Conservation (phyloP, 192 early-diverging fungal genomes). For the Chytriomyces sp. region DNA sequence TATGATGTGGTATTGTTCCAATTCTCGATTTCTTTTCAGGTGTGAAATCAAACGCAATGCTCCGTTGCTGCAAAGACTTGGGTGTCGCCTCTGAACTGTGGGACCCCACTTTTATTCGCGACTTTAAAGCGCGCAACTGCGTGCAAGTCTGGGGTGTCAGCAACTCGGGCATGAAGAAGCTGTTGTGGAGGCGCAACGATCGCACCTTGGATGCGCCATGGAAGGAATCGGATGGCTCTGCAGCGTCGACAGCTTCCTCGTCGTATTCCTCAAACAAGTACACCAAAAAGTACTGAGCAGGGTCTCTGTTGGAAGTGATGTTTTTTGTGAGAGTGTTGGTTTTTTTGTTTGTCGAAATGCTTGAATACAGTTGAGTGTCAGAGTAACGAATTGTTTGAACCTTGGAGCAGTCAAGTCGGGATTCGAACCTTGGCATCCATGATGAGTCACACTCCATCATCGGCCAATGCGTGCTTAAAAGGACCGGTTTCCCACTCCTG, state of each 20-base stretch:
- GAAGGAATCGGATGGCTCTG: conserved; percentile 39
- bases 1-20: conserved; percentile 6
- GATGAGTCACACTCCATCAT: neutral
- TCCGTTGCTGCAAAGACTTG: conserved; percentile 97
- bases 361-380: no score
- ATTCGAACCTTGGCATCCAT: neutral
- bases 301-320: no score
- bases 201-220: conserved; percentile 69
- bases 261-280: neutral
- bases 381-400: neutral
- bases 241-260: neutral
- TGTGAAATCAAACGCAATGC: conserved; percentile 89
- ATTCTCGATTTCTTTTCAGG: conserved; percentile 4
- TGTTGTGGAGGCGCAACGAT: conserved; percentile 85
- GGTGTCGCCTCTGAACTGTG: conserved; percentile 81
- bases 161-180: conserved; percentile 76
- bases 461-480: neutral
- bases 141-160: conserved; percentile 76
- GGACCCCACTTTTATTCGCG: conserved; percentile 87
- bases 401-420: neutral
- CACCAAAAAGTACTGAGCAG: no score
- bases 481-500: no score
- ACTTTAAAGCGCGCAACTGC: conserved; percentile 84
- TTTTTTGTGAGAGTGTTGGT: no score
- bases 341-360: no score